Percentiles rank a stretch among this genome's conserved stretches.
phyloP scores from a whole-genome alignment of 2,329 filamentous ascomycete species.

The Trichoderma semiorbis region DNA sequence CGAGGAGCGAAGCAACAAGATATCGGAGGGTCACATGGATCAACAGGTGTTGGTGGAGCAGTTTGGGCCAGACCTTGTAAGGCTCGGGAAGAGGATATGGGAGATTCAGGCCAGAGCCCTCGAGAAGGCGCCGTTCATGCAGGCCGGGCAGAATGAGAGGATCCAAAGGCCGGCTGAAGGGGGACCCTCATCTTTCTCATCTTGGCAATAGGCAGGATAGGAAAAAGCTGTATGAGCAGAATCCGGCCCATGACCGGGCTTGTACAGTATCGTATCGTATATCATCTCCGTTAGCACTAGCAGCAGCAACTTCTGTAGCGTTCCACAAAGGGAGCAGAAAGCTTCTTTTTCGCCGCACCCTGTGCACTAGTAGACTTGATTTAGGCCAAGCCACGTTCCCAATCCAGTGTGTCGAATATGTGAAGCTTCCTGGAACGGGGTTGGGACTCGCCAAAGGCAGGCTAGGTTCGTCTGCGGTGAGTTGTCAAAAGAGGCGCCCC shows the following conservation, averaged over 20 bases:
- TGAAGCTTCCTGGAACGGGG: background rate
- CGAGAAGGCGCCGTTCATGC: constrained; percentile 28
- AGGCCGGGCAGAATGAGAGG: constrained; percentile 1
- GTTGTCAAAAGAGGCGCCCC: constrained; percentile 11
- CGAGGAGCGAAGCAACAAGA: constrained; percentile 21
- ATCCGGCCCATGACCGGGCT: background rate
- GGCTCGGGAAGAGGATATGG: constrained; percentile 34
- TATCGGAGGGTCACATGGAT: constrained; percentile 5
- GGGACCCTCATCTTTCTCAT: background rate
- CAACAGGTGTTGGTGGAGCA: constrained; percentile 29
- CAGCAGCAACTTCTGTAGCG: background rate
- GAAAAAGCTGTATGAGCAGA: background rate
- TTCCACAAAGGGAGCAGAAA: background rate
- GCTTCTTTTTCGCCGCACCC: background rate
- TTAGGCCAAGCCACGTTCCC: constrained; percentile 13
- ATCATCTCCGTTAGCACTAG: background rate
- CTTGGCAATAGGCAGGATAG: background rate
- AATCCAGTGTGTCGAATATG: background rate
- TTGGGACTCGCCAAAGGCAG: background rate
- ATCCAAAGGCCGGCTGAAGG: background rate
- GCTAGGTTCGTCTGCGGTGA: constrained; percentile 8
- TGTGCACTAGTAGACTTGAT: constrained; percentile 2
- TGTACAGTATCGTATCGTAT: background rate
- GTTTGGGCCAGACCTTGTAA: constrained; percentile 35
- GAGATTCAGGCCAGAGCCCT: constrained; percentile 33